Conservation (phyloP, 2,329 filamentous ascomycete genomes). For the Penicillium sp. region DNA sequence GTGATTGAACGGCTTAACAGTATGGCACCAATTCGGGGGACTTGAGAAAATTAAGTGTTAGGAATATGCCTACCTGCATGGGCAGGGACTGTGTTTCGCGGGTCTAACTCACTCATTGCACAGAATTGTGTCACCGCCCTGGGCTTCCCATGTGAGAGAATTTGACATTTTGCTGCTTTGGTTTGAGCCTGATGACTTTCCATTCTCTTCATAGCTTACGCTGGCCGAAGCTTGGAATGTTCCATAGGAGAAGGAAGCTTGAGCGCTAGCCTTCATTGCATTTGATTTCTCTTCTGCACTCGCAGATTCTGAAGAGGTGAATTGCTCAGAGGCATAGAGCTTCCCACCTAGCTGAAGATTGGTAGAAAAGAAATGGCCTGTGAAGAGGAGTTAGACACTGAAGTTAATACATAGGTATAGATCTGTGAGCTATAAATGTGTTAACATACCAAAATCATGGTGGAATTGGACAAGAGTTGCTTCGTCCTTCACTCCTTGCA, state of each 20-base stretch:
- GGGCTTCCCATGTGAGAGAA: constrained; percentile 16
- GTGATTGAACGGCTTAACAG: constrained; percentile 14
- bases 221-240: neutral
- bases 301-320: neutral
- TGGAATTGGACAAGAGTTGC: constrained; percentile 6
- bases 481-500: constrained; percentile 2
- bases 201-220: neutral
- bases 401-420: too few relatives aligned
- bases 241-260: neutral
- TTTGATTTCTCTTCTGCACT: neutral
- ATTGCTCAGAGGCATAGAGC: constrained; percentile 9
- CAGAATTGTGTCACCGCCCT: constrained; percentile 16
- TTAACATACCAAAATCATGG: constrained; percentile 5
- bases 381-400: too few relatives aligned
- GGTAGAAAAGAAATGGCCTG: constrained; percentile 10
- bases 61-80: neutral
- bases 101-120: constrained; percentile 15
- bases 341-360: constrained; percentile 13
- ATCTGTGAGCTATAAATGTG: too few relatives aligned
- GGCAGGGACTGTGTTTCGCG: too few relatives aligned
- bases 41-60: neutral
- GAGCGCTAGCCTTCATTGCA: constrained; percentile 12
- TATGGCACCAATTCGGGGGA: constrained; percentile 13
- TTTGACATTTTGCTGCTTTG: constrained; percentile 2
- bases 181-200: neutral